A percentile compares a stretch with the other conserved stretches of the same genome.
These are phyloP conservation scores for Gossypium arboreum DNA, from an alignment of 345 rosid genomes.

Conservation along the genomic window DNA sequence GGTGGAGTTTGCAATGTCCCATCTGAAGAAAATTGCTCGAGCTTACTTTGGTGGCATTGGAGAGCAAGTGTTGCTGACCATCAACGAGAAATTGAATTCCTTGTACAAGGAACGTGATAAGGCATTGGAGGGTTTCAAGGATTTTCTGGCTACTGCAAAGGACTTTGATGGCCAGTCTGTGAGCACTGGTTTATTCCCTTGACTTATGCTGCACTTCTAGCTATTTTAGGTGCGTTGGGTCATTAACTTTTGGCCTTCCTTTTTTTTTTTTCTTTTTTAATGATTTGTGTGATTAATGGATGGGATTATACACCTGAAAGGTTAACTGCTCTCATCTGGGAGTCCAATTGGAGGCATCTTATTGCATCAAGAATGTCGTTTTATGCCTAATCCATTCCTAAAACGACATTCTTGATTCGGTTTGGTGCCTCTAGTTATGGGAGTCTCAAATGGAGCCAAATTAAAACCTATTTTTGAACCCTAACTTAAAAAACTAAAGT, in stretches of 20 bases:
- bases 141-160: neutral
- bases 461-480: slow-evolving; percentile 11
- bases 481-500: neutral
- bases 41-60: slow-evolving; percentile 7
- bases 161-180: neutral
- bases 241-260: neutral
- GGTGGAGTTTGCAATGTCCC: slow-evolving; percentile 9
- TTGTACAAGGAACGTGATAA: neutral
- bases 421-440: neutral
- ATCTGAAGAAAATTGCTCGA: slow-evolving; percentile 6
- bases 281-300: neutral
- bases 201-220: neutral
- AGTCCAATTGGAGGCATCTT: neutral
- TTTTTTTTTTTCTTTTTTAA: neutral
- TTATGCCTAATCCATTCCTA: neutral
- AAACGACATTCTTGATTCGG: neutral
- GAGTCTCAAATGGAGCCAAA: neutral
- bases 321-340: neutral
- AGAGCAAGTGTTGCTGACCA: neutral
- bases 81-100: neutral
- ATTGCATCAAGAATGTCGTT: neutral
- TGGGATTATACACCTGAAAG: neutral
- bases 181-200: slow-evolving; percentile 7
- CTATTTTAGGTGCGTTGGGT: neutral
- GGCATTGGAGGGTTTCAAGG: neutral